A percentile compares a stretch with the other conserved stretches of the same genome.
Conservation (phyloP, 257 asterid species). For the Rubia yunnanensis region DNA sequence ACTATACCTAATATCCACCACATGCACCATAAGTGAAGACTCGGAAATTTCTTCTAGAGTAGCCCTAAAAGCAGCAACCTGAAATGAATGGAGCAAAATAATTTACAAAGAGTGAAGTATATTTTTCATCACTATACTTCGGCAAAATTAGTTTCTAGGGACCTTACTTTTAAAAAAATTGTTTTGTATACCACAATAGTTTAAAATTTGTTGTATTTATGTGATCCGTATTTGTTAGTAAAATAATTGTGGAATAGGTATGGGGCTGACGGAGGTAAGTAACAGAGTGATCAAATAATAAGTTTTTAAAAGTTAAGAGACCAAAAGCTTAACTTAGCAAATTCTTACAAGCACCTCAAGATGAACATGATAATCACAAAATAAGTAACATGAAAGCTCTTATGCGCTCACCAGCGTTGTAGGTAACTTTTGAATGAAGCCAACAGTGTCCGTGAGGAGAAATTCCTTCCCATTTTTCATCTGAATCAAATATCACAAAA, state of each 20-base stretch:
- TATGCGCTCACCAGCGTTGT: conserved; percentile 64
- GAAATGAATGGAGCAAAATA: background rate
- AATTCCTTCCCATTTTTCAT: conserved; percentile 89
- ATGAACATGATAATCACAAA: conserved; percentile 1
- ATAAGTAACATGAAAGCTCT: conserved; percentile 4
- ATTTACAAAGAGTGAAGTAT: too few relatives aligned
- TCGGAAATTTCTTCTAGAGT: conserved; percentile 90
- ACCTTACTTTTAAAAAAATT: too few relatives aligned
- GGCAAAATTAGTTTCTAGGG: too few relatives aligned
- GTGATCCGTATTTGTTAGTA: too few relatives aligned
- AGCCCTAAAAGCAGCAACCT: conserved; percentile 99
- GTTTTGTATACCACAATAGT: too few relatives aligned
- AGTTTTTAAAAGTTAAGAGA: too few relatives aligned
- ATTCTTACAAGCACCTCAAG: conserved; percentile 4
- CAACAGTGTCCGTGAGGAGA: conserved; percentile 93
- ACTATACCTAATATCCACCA: conserved; percentile 84
- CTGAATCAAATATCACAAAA: conserved; percentile 30
- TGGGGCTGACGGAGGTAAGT: too few relatives aligned
- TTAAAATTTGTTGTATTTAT: too few relatives aligned
- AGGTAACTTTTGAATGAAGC: conserved; percentile 92
- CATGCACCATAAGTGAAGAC: conserved; percentile 90
- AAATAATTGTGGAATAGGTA: too few relatives aligned
- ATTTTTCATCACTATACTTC: too few relatives aligned
- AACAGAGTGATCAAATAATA: too few relatives aligned
- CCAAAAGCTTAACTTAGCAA: background rate